These are phyloP conservation scores for Daedaleopsis nitida DNA, from an alignment of 768 basidiomycete genomes.

Conservation along the genomic window DNA sequence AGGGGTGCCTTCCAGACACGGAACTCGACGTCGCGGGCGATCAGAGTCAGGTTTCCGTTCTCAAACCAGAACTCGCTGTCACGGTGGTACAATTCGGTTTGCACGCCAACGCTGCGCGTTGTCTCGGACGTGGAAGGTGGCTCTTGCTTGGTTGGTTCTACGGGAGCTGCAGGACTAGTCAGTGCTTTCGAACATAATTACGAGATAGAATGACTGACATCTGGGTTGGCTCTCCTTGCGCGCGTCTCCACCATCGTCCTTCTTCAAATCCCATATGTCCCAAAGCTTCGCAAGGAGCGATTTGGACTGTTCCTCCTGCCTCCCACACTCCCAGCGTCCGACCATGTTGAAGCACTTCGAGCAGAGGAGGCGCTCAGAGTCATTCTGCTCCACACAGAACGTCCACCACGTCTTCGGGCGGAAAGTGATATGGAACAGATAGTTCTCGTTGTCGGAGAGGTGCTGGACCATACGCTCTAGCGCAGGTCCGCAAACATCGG, in stretches of 20 bases:
- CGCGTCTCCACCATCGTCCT: not conserved
- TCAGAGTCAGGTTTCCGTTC: conserved; percentile 21
- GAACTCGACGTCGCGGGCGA: not conserved
- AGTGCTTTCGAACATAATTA: not conserved
- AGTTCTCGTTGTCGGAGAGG: not conserved
- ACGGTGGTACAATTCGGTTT: not conserved
- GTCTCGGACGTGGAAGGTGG: not conserved
- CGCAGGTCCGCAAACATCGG: not conserved
- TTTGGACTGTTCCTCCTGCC: not conserved
- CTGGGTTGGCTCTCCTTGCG: not conserved
- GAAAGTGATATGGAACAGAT: not conserved
- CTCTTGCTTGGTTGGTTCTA: not conserved
- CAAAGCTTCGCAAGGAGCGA: not conserved
- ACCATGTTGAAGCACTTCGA: not conserved
- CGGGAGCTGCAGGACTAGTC: not conserved
- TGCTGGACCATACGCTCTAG: not conserved
- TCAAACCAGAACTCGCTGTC: conserved; percentile 28
- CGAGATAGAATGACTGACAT: not conserved
- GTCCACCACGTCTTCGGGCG: not conserved
- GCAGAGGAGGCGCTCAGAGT: not conserved
- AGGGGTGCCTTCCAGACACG: conserved; percentile 1
- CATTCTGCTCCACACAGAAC: not conserved
- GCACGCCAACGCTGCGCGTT: not conserved
- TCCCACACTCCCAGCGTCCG: not conserved
- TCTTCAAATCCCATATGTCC: not conserved